These are phyloP conservation scores for Cercospora sesami DNA, from an alignment of 2,329 filamentous ascomycete genomes.

Conservation along the genomic window DNA sequence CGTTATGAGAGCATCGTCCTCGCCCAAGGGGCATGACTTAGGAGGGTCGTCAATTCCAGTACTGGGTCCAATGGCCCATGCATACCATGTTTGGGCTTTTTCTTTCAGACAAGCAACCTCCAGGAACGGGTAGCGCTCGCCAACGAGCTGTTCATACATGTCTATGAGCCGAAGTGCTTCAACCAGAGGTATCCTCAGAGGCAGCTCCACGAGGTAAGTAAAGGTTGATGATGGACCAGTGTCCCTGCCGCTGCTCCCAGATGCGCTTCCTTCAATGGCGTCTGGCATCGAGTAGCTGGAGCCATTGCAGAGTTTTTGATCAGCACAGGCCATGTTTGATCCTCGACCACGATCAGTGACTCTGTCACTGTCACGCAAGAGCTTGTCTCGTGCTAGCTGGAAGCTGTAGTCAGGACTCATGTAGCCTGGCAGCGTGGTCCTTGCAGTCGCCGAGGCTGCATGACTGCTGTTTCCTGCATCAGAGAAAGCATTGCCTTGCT, in stretches of 20 bases:
- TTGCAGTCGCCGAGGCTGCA: background rate
- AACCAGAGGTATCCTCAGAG: background rate
- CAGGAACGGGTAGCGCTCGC: background rate
- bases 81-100: background rate
- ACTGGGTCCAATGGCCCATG: background rate
- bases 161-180: background rate
- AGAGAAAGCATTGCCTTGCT: background rate
- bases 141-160: background rate
- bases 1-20: background rate
- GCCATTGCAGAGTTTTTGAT: background rate
- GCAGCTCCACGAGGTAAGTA: background rate
- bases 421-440: background rate
- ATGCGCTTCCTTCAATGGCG: background rate
- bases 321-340: background rate
- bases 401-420: conserved; percentile 4
- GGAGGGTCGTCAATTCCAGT: background rate
- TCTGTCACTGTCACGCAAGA: background rate
- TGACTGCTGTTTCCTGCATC: background rate
- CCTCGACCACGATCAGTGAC: background rate
- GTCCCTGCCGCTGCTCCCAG: background rate
- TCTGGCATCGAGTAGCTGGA: background rate
- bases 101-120: background rate
- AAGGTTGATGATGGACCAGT: background rate
- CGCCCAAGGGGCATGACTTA: background rate
- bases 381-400: background rate